A percentile compares a stretch with the other conserved stretches of the same genome.
Evolutionary conservation across 768 basidiomycete species (phyloP).

Genomic region (Hypsizygus marmoreus): DNA sequence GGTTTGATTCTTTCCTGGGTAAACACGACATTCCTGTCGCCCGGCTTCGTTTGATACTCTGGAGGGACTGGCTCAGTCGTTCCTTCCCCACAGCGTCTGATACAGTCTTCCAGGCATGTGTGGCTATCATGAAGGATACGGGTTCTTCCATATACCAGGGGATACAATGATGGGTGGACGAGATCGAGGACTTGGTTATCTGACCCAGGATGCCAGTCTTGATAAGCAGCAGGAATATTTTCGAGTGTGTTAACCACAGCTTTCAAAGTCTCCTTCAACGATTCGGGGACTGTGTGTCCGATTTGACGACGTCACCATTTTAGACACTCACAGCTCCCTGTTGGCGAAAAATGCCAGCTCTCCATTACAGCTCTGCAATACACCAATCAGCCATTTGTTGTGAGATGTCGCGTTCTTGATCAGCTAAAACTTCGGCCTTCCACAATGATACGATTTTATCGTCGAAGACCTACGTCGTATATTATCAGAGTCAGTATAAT

Average conservation of each 20-base stretch:
- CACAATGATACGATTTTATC: too few species aligned
- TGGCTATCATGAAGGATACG: slow-evolving; percentile 11
- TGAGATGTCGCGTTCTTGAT: too few species aligned
- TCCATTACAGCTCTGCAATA: slow-evolving; percentile 21
- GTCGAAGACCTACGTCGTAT: too few species aligned
- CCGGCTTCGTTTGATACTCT: neutral
- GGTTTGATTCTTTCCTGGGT: neutral
- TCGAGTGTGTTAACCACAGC: slow-evolving; percentile 28
- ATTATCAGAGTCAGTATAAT: too few species aligned
- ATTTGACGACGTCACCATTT: slow-evolving; percentile 25
- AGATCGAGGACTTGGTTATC: slow-evolving; percentile 42
- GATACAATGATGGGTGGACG: slow-evolving; percentile 43
- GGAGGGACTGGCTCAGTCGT: slow-evolving; percentile 7
- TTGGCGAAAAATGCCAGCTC: slow-evolving; percentile 14
- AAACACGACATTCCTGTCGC: neutral
- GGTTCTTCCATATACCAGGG: slow-evolving; percentile 32
- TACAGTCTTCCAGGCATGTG: slow-evolving; percentile 17
- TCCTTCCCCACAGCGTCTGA: slow-evolving; percentile 18
- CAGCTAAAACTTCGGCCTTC: too few species aligned
- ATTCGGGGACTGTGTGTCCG: slow-evolving; percentile 25
- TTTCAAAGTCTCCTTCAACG: slow-evolving; percentile 19
- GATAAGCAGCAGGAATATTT: slow-evolving; percentile 29
- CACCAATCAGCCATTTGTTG: slow-evolving; percentile 19
- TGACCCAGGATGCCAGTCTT: slow-evolving; percentile 46
- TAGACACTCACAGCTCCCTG: slow-evolving; percentile 14